A percentile compares a stretch with the other conserved stretches of the same genome.
These are phyloP conservation scores for Lactarius pseudohatsudake DNA, from an alignment of 768 basidiomycete genomes.

Conservation along the genomic window DNA sequence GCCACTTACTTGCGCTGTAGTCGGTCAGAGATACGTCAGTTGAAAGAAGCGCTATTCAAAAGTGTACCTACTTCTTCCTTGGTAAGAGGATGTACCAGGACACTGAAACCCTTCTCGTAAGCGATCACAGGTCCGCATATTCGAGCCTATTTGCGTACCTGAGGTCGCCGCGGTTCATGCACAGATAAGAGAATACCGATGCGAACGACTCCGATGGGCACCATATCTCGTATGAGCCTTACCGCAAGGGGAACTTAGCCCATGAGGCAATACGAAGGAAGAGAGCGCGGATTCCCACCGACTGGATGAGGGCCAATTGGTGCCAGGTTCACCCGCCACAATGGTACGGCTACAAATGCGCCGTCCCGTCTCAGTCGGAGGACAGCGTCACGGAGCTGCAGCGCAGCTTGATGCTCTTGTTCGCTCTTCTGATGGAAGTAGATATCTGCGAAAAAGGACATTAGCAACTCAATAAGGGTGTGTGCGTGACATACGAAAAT, in stretches of 20 bases:
- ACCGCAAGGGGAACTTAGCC: constrained; percentile 1
- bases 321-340: constrained; percentile 64
- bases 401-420: constrained; percentile 59
- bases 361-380: constrained; percentile 69
- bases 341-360: constrained; percentile 77
- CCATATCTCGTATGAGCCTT: constrained; percentile 85
- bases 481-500: constrained; percentile 57
- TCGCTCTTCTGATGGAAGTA: constrained; percentile 74
- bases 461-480: constrained; percentile 5
- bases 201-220: constrained; percentile 71
- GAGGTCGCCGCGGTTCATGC: constrained; percentile 61
- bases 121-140: not conserved
- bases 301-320: constrained; percentile 78
- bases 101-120: constrained; percentile 40
- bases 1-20: constrained; percentile 40
- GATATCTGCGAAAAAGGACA: constrained; percentile 52
- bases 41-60: not conserved
- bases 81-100: constrained; percentile 75
- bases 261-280: not conserved
- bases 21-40: constrained; percentile 7
- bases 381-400: constrained; percentile 69
- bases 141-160: constrained; percentile 47
- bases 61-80: constrained; percentile 54
- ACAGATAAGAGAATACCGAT: constrained; percentile 75
- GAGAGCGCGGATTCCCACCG: constrained; percentile 43